Conservation (phyloP, 805 yeast genomes). For the Pichia kluyveri region DNA sequence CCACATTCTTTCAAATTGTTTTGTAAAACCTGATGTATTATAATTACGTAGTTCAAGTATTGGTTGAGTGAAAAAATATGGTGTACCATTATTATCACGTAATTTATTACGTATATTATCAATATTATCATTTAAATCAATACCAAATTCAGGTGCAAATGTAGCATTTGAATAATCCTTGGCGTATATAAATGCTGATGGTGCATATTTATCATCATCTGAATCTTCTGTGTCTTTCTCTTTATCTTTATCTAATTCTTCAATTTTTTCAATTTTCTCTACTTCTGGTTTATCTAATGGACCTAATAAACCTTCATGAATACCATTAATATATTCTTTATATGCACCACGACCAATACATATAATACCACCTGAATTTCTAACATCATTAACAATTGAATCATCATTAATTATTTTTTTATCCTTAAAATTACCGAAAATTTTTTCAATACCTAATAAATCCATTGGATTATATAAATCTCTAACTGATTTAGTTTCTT, state of each 20-base stretch:
- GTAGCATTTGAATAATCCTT: constrained; percentile 44
- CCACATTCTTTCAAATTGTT: constrained; percentile 66
- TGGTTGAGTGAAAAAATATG: constrained; percentile 69
- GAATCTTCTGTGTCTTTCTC: constrained; percentile 23
- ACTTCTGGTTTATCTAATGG: constrained; percentile 49
- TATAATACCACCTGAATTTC: constrained; percentile 71
- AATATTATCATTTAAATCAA: constrained; percentile 2
- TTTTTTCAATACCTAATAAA: constrained; percentile 48
- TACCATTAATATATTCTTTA: constrained; percentile 83
- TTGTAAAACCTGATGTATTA: constrained; percentile 68
- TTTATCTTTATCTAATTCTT: constrained; percentile 18
- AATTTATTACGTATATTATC: constrained; percentile 17
- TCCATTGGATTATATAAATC: constrained; percentile 35
- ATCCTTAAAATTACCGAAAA: constrained; percentile 10
- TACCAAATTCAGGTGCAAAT: constrained; percentile 54
- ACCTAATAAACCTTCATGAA: constrained; percentile 92
- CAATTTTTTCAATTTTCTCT: constrained; percentile 22
- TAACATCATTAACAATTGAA: constrained; percentile 34
- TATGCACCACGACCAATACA: constrained; percentile 94
- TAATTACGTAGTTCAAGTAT: constrained; percentile 68
- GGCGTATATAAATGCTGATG: constrained; percentile 54
- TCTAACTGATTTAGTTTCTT: constrained; percentile 17
- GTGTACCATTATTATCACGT: constrained; percentile 29
- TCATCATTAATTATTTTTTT: constrained; percentile 31
- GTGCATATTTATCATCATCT: constrained; percentile 22